Conservation (phyloP, 192 early-diverging fungal genomes). For the Coemansia sp. region DNA sequence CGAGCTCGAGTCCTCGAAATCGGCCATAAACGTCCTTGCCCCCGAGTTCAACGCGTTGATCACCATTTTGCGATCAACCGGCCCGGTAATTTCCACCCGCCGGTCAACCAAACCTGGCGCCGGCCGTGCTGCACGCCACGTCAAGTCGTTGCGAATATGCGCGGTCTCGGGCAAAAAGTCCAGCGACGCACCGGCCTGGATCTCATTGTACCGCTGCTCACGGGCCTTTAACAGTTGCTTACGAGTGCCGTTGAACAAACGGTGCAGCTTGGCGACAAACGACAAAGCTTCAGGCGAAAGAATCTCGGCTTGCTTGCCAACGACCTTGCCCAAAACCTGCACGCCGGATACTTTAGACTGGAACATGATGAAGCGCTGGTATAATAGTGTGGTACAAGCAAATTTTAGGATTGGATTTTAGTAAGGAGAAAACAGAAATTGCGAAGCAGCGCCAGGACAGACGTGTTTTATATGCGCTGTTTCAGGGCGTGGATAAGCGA, state of each 20-base stretch:
- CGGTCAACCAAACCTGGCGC: conserved; percentile 89
- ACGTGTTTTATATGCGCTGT: too few relatives aligned
- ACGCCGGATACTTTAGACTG: conserved; percentile 67
- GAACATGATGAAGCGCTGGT: conserved; percentile 28
- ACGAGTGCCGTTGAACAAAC: conserved; percentile 87
- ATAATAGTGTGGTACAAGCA: neutral
- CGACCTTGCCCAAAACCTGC: conserved; percentile 68
- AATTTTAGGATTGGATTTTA: neutral
- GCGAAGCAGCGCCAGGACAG: too few relatives aligned
- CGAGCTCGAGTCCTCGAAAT: conserved; percentile 98
- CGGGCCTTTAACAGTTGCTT: conserved; percentile 83
- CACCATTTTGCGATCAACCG: conserved; percentile 99
- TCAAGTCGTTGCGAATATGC: conserved; percentile 83
- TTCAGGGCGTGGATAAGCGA: too few relatives aligned
- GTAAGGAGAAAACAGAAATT: neutral
- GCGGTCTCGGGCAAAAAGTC: conserved; percentile 93
- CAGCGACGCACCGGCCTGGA: conserved; percentile 80
- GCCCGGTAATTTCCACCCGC: conserved; percentile 96
- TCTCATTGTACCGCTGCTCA: conserved; percentile 70
- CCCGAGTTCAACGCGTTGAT: conserved; percentile 98
- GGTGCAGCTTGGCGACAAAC: conserved; percentile 88
- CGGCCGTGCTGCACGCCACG: conserved; percentile 85
- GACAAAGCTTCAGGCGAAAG: conserved; percentile 77
- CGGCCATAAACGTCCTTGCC: conserved; percentile 95
- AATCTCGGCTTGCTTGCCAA: conserved; percentile 67